Evolutionary conservation across 331 rosid genomes (phyloP), one percentile per base, ranked within the genome.

Genomic region (Malus hybrid): DNA sequence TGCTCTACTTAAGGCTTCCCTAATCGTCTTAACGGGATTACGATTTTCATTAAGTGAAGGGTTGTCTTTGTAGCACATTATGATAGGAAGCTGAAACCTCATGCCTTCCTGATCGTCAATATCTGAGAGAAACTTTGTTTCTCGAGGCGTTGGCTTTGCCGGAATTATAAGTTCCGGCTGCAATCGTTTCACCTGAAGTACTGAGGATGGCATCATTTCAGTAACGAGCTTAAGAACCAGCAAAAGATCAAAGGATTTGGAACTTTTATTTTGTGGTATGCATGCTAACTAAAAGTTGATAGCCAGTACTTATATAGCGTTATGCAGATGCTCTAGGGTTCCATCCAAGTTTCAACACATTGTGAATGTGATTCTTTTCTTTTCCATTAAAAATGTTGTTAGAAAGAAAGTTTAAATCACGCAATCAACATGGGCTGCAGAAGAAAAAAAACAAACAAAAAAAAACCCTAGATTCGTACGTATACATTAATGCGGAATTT

Each of bases 111-210:
- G 89, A 64, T 82, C 80, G 5, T 85, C 86, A 2, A 85, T 79
- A 33, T 85, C 81, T 5, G 89, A 85, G 1, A 85, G 83, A 4
- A 18, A 70, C 50, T 82, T 85, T 15, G 73, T 39, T 65, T 85
- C 84, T 1, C 19, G 76, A 6, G 81, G 84, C 1, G 89, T 82
- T 33, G 79, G 70, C 10, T 33, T 26, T 12, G 82, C 57, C 3
- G 89, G 89, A 10, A 1, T 32, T 70, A 79, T 55, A 1, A 73
- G 28, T 48, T 61, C 34, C 5, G 75, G 82, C 19, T 22, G 24
- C 5, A 3, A 13, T 9, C 66, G 78, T 20, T 60, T 67, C 33
- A 79, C 71, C 3, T 57, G 69, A 22, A 79, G 0, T 6, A 3
- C 52, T 7, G 6, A 10, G 0, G 11, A 0, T 56, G 62, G 0